These are phyloP conservation scores for Solanum medicagineum DNA, from an alignment of 257 asterid species.

Conservation along the genomic window DNA sequence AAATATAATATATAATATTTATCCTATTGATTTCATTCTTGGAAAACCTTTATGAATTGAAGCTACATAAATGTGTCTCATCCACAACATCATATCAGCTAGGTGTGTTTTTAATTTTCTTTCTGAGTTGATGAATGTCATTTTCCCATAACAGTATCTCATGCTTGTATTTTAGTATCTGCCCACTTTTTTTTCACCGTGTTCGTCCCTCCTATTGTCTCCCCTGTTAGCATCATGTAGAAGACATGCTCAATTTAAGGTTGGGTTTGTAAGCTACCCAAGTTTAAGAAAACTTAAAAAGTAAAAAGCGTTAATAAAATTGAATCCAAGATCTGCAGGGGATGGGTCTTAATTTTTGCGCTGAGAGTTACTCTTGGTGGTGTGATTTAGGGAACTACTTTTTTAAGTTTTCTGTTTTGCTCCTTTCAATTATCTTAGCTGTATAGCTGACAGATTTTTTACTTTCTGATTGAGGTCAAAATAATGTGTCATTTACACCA, in stretches of 20 bases:
- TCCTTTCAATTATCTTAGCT: not conserved
- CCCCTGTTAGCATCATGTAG: not conserved
- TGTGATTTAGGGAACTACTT: not conserved
- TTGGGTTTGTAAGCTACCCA: not conserved
- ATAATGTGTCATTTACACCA: constrained; percentile 91
- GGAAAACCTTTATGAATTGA: not conserved
- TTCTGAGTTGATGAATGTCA: not conserved
- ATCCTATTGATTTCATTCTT: not conserved
- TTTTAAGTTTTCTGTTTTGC: no score
- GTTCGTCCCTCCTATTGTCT: not conserved
- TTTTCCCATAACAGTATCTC: no score
- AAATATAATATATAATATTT: not conserved
- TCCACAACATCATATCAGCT: not conserved
- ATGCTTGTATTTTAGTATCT: not conserved
- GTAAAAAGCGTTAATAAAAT: not conserved
- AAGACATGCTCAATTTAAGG: not conserved
- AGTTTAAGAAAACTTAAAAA: not conserved
- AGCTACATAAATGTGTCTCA: not conserved
- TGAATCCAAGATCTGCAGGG: not conserved
- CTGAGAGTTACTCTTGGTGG: not conserved
- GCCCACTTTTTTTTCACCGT: not conserved
- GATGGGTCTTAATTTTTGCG: not conserved
- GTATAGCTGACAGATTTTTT: not conserved
- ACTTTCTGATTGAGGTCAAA: constrained; percentile 41
- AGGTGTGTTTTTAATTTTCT: not conserved